Base-by-base conservation (phyloP, 2,329 filamentous ascomycete genomes). In the Cylindrodendrum hubeiense region DNA sequence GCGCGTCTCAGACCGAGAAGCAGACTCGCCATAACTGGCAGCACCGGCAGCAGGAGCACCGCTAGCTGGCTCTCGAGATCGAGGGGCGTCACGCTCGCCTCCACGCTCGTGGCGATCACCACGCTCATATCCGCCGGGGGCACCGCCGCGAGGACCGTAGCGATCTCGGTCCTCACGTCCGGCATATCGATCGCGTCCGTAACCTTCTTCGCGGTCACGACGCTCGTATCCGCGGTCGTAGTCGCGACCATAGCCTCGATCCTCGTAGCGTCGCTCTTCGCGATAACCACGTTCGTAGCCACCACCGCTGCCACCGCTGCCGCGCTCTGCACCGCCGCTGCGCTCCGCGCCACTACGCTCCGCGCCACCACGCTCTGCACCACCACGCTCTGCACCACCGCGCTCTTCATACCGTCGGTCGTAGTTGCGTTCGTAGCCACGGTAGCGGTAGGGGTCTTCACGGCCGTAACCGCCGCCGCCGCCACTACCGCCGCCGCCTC, bases 381-480 rank as follows among this genome's bases (percentile, higher is more conserved):
- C 74, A 24, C 75, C 67, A 44, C 47, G 26, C 10, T 50, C 47
- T 13, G 80, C 78, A 33, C 81, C 79, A 65, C 88, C 81, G 44
- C 84, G 83, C 51, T 84, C 82, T n/a, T 85, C 83, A 34, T 84
- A 78, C 61, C 81, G 76, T 70, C 83, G 80, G 60, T 84, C 82
- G 67, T 84, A 79, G 68, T 80, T 82, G 74, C 72, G 75, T 9
- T 80, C 78, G 50, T 80, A 78, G 24, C 84, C 80, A 64, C 85
- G 84, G 78, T 87, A 87, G 70, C 86, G 86, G 79, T 89, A 89
- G 52, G 85, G 83, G 67, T 89, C 87, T 65, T 89, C 87, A 56
- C 85, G 85, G 55, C 85, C 81, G 59, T 83, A 81, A 43, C 79
- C 80, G 47, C 84, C 81, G 34, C 80, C 79, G 46, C 80, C 77